Evolutionary conservation across 768 basidiomycete species (phyloP).

Genomic region (Psilocybe subaeruginosa): DNA sequence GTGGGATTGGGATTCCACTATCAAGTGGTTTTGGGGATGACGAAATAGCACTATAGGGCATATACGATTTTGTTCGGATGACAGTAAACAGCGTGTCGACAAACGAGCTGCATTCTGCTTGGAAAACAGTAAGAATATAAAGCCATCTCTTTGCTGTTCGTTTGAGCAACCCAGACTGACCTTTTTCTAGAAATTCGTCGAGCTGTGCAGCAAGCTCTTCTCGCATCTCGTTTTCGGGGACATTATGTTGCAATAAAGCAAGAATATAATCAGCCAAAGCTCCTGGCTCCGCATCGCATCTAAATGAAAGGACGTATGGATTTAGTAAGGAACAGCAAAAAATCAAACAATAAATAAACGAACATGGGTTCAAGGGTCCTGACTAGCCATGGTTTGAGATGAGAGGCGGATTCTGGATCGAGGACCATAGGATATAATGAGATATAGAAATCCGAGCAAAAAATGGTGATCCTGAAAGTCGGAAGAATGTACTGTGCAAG

Average conservation of each 20-base stretch:
- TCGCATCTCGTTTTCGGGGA: slow-evolving; percentile 79
- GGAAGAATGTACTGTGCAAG: slow-evolving; percentile 5
- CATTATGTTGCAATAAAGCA: slow-evolving; percentile 90
- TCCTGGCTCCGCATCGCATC: slow-evolving; percentile 95
- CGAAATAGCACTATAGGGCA: slow-evolving; percentile 61
- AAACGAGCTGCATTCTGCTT: slow-evolving; percentile 69
- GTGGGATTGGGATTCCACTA: slow-evolving; percentile 79
- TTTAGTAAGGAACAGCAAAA: slow-evolving; percentile 13
- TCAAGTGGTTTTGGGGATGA: slow-evolving; percentile 51
- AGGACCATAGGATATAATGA: slow-evolving; percentile 53
- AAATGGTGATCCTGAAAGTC: background rate
- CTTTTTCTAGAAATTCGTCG: slow-evolving; percentile 92
- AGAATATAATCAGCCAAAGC: slow-evolving; percentile 95
- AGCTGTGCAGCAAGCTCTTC: slow-evolving; percentile 77
- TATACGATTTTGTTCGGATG: slow-evolving; percentile 82
- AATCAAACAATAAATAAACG: slow-evolving; percentile 26
- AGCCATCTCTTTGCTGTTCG: background rate
- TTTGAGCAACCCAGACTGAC: slow-evolving; percentile 41
- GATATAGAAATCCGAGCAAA: slow-evolving; percentile 1
- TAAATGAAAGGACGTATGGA: slow-evolving; percentile 33
- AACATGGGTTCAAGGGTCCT: slow-evolving; percentile 91
- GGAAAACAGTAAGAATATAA: slow-evolving; percentile 15
- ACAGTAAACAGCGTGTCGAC: slow-evolving; percentile 86
- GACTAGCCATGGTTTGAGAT: slow-evolving; percentile 89
- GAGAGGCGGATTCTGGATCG: slow-evolving; percentile 62